Base-by-base conservation (phyloP, 495 filamentous ascomycete species). In the Neurospora sp. region DNA sequence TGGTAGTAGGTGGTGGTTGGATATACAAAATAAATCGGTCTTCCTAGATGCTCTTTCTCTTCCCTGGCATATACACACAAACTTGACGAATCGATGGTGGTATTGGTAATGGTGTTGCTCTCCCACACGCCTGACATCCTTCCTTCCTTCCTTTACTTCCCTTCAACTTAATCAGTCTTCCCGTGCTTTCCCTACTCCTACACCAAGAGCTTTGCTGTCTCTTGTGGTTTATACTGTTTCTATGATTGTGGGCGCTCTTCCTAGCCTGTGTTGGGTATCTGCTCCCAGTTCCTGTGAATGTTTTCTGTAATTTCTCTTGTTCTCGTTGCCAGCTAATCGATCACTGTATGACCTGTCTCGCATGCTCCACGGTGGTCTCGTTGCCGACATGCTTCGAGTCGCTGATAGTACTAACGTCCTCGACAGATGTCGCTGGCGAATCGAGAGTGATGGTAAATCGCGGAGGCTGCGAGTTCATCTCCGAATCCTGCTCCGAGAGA, bases 311-410 rank as follows among this genome's bases (percentile, higher is more conserved):
- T 15, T 66, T 6, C 54, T 66, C 28, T 34, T 36, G 2, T 66
- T 66, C 28, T 34, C 28, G 54, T 19, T 31, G 54, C 66, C 71
- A 38, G 59, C 36, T 28, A 15, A 19, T 36, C 69, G 71, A 42
- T 73, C 81, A 85, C 71, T 84, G 82, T 31, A 80, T 79, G 9
- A 83, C 74, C 70, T 81, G 77, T 15, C 72, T 78, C 66, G 77
- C 69, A 38, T 74, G 77, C 69, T 82, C 80, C 34, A 78, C 69
- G 19, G 74, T 78, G 19, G 72, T 75, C 31, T 81, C 74, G 38
- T 79, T 76, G 19, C 82, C 84, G n/a, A 83, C 75, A 70, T 79
- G 80, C 76, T 85, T 85, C 19, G 80, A 80, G 71, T 84, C 78
- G 28, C 78, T 76, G 70, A 42, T 54, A 36, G 73, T 66, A 66